Percentiles rank a stretch among this genome's conserved stretches.
Evolutionary conservation across 1,284 basidiomycete genomes (phyloP).

Genomic region (Trichosporon sp.): DNA sequence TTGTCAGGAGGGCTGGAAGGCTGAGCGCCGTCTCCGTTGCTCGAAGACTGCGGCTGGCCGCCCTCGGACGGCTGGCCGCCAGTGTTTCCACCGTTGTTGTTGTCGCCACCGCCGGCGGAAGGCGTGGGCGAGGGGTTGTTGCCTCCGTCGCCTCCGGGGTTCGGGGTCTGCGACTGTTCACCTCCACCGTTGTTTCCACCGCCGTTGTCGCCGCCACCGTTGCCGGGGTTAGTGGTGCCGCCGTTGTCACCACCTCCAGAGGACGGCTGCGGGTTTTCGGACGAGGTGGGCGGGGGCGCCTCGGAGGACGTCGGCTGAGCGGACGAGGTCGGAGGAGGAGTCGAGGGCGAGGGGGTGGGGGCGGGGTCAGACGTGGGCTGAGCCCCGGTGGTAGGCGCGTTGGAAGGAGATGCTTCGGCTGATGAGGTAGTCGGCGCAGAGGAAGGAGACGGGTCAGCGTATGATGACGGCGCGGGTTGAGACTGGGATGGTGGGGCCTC

Average conservation of each 20-base stretch:
- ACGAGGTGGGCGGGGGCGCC: background rate
- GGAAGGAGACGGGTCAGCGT: background rate
- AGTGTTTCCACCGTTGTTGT: background rate
- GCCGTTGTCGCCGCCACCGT: background rate
- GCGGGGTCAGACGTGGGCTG: background rate
- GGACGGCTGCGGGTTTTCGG: background rate
- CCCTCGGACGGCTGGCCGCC: background rate
- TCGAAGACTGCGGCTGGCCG: background rate
- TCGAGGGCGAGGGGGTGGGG: conserved; percentile 19
- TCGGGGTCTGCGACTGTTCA: background rate
- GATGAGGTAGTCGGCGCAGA: background rate
- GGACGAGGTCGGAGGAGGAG: background rate
- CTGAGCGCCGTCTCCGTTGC: background rate
- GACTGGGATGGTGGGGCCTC: background rate
- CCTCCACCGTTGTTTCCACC: background rate
- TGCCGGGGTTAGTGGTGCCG: background rate
- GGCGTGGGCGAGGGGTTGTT: background rate
- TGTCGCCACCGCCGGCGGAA: background rate
- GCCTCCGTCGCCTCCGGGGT: background rate
- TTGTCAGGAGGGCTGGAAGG: background rate
- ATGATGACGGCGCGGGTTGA: background rate
- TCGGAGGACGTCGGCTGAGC: background rate
- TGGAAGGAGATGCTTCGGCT: background rate
- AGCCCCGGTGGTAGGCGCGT: background rate
- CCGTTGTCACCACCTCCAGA: background rate